Evolutionary conservation across 2,329 filamentous ascomycete genomes (phyloP).

Genomic region (Colletotrichum tropicicola): DNA sequence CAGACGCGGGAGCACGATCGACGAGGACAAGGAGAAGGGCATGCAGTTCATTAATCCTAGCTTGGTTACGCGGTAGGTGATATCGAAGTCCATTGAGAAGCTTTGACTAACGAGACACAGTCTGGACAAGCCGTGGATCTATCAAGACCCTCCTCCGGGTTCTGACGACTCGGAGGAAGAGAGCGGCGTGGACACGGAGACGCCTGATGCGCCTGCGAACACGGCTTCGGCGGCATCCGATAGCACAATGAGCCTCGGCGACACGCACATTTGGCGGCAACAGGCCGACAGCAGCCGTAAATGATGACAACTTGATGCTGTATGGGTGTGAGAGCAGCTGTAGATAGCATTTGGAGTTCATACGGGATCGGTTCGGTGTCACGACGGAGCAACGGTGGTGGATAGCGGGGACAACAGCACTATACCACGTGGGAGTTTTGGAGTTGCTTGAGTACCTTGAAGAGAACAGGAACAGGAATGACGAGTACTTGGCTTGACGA

Average conservation of each 20-base stretch:
- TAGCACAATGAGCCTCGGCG: conserved; percentile 57
- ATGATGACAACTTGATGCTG: neutral
- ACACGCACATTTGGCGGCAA: conserved; percentile 60
- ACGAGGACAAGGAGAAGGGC: conserved; percentile 77
- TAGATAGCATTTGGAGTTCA: conserved; percentile 11
- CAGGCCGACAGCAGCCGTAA: conserved; percentile 7
- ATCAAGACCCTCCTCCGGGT: conserved; percentile 60
- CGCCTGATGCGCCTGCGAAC: conserved; percentile 8
- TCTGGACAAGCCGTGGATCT: conserved; percentile 77
- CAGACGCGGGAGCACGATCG: conserved; percentile 70
- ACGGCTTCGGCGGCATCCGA: conserved; percentile 44
- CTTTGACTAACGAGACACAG: conserved; percentile 44
- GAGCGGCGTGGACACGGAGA: conserved; percentile 7
- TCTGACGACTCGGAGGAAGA: conserved; percentile 18
- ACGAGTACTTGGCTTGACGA: neutral
- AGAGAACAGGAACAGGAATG: neutral
- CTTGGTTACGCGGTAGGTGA: conserved; percentile 70
- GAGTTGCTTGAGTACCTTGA: neutral
- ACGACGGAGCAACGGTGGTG: neutral
- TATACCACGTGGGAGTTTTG: conserved; percentile 11
- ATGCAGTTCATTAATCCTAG: conserved; percentile 81
- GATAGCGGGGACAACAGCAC: conserved; percentile 11
- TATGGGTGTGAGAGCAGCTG: neutral
- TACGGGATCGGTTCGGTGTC: neutral
- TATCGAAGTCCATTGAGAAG: neutral